Percentiles rank a stretch among this genome's conserved stretches.
Conservation (phyloP, 805 yeast genomes). For the Sungouiella blattae region DNA sequence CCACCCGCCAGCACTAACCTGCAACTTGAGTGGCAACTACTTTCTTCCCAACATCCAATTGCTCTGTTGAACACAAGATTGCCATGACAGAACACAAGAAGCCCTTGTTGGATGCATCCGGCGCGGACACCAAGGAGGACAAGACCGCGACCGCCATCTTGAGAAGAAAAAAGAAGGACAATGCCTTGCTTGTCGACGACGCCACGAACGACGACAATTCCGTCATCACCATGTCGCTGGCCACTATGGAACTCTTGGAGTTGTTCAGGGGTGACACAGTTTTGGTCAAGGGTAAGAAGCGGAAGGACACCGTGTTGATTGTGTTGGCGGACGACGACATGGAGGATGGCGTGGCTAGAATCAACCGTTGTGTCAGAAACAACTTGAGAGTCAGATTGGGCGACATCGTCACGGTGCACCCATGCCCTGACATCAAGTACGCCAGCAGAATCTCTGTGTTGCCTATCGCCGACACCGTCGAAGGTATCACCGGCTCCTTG, state of each 20-base stretch:
- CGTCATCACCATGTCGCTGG: constrained; percentile 89
- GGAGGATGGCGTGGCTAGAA: constrained; percentile 90
- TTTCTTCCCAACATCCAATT: constrained; percentile 2
- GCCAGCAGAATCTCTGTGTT: constrained; percentile 91
- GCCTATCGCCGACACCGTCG: constrained; percentile 97
- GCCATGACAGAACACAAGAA: constrained; percentile 28
- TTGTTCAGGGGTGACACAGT: constrained; percentile 98
- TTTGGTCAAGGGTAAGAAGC: constrained; percentile 93
- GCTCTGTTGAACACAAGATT: neutral
- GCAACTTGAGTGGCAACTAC: constrained; percentile 1
- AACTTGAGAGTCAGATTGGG: constrained; percentile 92
- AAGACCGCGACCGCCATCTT: constrained; percentile 95
- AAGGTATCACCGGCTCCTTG: constrained; percentile 93
- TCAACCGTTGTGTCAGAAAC: constrained; percentile 94
- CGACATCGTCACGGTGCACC: constrained; percentile 85
- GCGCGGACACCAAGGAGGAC: constrained; percentile 54
- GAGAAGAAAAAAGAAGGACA: constrained; percentile 96
- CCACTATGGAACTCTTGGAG: constrained; percentile 91
- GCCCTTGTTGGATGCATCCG: constrained; percentile 55
- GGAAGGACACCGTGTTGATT: constrained; percentile 94
- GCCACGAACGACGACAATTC: constrained; percentile 97
- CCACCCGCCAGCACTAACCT: constrained; percentile 1
- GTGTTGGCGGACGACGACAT: constrained; percentile 95
- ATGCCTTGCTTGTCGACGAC: constrained; percentile 91
- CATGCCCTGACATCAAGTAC: constrained; percentile 97